Evolutionary conservation across 2,329 filamentous ascomycete genomes (phyloP), one percentile per base, ranked within the genome.

Genomic region (Teratosphaeria viscida): DNA sequence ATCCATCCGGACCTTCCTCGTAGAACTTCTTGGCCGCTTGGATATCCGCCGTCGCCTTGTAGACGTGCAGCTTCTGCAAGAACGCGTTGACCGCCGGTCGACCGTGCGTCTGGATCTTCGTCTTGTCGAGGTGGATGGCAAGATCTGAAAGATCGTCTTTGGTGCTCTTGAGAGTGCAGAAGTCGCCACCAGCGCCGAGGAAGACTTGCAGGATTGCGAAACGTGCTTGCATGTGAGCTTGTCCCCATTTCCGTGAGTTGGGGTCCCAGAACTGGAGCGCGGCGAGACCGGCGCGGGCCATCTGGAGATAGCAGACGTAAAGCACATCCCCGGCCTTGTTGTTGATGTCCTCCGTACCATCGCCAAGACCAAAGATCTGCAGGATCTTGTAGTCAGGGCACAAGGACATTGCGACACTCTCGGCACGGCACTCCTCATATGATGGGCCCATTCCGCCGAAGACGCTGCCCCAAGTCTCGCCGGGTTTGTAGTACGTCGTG

Each of bases 231-330:
- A 60, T 61, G 56, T 61, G 54, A 35, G 67, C 63, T 74, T 96
- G 92, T 8, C 92, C 92, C 92, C 92, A 96, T 77, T 95, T 96
- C 65, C 85, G 81, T 67, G 82, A 86, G 77, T 92, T 92, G 5
- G 91, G 91, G 69, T 96, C 91, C 91, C 91, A 97, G 80, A 94
- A 90, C 72, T 97, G 92, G 26, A 97, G 81, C 1, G 92, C 88
- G 5, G 86, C 84, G 53, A 99, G 80, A 62, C 94, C 94, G n/a
- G 91, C 90, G 43, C 92, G 85, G 14, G 94, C 94, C 92, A 99
- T 97, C 66, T 86, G 85, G 10, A 99, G 82, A 73, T 97, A 99
- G 2, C 88, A 86, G 0, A 86, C 85, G 69, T 92, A 96, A 7
- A 97, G 83, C 6, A 99, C 85, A 70, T 96, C 88, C 52, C 91